These are phyloP conservation scores for Pseudomassariella vexata DNA, from an alignment of 2,329 filamentous ascomycete species.

Conservation along the genomic window DNA sequence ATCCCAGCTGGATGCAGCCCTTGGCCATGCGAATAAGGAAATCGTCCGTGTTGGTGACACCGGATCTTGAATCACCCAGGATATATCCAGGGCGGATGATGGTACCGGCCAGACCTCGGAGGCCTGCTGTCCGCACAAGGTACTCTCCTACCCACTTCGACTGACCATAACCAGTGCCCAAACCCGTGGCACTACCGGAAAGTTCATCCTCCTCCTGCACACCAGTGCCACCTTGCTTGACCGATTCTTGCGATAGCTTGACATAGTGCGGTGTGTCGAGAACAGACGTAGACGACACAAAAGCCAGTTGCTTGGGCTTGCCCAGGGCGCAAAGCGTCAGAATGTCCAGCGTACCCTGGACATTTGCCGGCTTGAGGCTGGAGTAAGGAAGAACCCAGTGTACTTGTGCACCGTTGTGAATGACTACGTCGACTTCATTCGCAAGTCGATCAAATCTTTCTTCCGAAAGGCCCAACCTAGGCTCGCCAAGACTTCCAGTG, in stretches of 20 bases:
- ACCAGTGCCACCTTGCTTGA: slow-evolving; percentile 54
- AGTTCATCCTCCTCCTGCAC: slow-evolving; percentile 75
- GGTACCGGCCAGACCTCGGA: slow-evolving; percentile 66
- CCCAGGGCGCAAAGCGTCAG: slow-evolving; percentile 71
- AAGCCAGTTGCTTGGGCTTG: slow-evolving; percentile 73
- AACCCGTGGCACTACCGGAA: slow-evolving; percentile 66
- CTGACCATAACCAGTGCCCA: slow-evolving; percentile 86
- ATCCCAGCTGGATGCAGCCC: slow-evolving; percentile 74
- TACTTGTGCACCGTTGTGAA: slow-evolving; percentile 77
- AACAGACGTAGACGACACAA: slow-evolving; percentile 76
- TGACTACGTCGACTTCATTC: slow-evolving; percentile 62
- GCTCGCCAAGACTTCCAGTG: slow-evolving; percentile 67
- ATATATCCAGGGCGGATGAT: slow-evolving; percentile 84
- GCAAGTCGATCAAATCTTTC: slow-evolving; percentile 59
- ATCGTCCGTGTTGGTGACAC: slow-evolving; percentile 77
- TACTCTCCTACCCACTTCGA: slow-evolving; percentile 71
- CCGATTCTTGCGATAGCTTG: slow-evolving; percentile 59
- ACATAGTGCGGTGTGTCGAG: slow-evolving; percentile 81
- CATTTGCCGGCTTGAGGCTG: slow-evolving; percentile 67
- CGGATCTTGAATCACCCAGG: slow-evolving; percentile 64
- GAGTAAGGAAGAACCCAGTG: slow-evolving; percentile 81
- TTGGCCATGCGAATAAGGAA: slow-evolving; percentile 85
- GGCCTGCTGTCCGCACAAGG: slow-evolving; percentile 72
- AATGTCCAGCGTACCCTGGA: slow-evolving; percentile 72
- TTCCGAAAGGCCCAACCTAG: slow-evolving; percentile 66